Evolutionary conservation across 345 rosid species (phyloP), one percentile per base, ranked within the genome.

Genomic region (Cardamine resedifolia): DNA sequence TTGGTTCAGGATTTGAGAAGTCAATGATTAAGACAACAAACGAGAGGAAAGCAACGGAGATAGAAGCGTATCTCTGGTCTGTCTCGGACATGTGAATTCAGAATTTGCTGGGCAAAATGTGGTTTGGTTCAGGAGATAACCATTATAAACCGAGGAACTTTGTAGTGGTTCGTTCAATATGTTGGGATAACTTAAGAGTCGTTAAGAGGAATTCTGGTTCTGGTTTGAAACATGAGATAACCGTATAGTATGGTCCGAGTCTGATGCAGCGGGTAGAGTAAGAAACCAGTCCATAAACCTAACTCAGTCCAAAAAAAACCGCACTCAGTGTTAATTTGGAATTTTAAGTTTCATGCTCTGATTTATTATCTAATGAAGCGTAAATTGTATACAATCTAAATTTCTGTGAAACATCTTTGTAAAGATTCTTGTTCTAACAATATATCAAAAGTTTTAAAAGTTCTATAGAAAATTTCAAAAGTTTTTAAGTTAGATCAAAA

Each of bases 61-160:
- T 73, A 71, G 99, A 95, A 77, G 98, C 98, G 44, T 95, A 91
- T 73, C 86, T 91, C 4, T 95, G 99, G 99, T 82, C 97, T 6
- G 96, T 90, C 11, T 75, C 99, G 1, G 99, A 95, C 33, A 91
- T 91, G 99, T 95, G 72, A 64, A 45, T 45, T 45, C 58, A 72
- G 64, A 43, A 56, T 16, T 8, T 73, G 24, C 34, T 61, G 3
- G 43, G 33, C 6, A 5, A 38, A 50, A 51, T 63, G 48, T 30
- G 34, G 63, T 43, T 56, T 57, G 59, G 30, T 73, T 57, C 44
- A 26, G 19, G 66, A 62, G 39, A 24, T 56, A 36, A 14, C 24
- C 58, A 27, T 36, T 66, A 1, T 26, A 36, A 57, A 58, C 45
- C 33, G 51, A 45, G 4, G 8, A 57, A 24, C 19, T 36, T 57